These are phyloP conservation scores for Citropsis articulata DNA, from an alignment of 345 rosid species.

Conservation along the genomic window DNA sequence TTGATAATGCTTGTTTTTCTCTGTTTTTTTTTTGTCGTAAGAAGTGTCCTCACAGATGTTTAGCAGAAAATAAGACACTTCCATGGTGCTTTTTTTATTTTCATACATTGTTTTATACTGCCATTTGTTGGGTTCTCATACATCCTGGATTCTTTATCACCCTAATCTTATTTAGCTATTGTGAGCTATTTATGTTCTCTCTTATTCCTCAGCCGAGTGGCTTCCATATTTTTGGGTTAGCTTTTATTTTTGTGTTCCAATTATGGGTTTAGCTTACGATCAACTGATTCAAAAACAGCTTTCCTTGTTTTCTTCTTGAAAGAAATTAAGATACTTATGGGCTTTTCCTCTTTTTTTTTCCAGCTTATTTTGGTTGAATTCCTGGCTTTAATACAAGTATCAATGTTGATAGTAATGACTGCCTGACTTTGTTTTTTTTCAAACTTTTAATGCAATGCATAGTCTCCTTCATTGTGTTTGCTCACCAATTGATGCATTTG, in stretches of 20 bases:
- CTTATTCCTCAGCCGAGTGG: not conserved
- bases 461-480: not conserved
- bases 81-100: not conserved
- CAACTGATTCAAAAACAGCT: not conserved
- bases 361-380: not conserved
- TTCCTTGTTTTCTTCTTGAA: not conserved
- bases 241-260: not conserved
- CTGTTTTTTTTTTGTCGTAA: not conserved
- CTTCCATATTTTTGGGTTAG: not conserved
- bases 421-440: too few species aligned
- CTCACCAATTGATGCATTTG: too few species aligned
- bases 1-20: not conserved
- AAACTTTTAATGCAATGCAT: not conserved
- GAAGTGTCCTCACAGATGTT: not conserved
- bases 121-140: not conserved
- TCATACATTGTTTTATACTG: not conserved
- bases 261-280: not conserved
- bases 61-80: not conserved
- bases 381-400: not conserved
- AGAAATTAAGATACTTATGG: not conserved
- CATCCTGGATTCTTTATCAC: not conserved
- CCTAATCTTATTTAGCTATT: too few species aligned
- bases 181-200: too few species aligned
- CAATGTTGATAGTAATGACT: not conserved
- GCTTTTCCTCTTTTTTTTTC: not conserved